Conservation (phyloP, 257 asterid genomes). For the Fraxinus pennsylvanica region DNA sequence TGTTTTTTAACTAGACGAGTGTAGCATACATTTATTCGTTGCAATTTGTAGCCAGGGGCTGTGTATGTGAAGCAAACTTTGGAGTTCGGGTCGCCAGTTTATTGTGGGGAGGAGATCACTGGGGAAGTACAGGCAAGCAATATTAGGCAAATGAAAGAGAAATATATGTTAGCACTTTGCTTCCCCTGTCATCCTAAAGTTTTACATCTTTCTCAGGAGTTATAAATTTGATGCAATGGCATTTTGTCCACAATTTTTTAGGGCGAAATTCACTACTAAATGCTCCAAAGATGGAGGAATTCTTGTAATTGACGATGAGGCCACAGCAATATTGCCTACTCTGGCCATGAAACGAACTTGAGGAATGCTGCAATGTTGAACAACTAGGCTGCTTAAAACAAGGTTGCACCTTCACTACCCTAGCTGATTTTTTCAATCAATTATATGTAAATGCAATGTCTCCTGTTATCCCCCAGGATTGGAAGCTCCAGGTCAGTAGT, state of each 20-base stretch:
- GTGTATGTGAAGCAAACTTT: constrained; percentile 70
- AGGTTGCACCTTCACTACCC: neutral
- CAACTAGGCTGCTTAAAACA: neutral
- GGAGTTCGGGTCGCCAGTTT: constrained; percentile 73
- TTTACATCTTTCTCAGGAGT: neutral
- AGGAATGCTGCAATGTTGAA: neutral
- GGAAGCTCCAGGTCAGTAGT: too few relatives aligned
- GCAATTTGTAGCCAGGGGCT: constrained; percentile 71
- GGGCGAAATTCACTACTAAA: constrained; percentile 62
- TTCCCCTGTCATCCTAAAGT: neutral
- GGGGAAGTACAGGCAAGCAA: constrained; percentile 58
- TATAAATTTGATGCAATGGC: neutral
- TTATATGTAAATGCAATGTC: neutral
- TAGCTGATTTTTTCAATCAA: neutral
- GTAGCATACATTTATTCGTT: neutral
- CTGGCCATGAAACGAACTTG: constrained; percentile 33
- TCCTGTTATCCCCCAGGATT: too few relatives aligned
- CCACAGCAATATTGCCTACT: constrained; percentile 55
- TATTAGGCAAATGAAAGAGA: constrained; percentile 48
- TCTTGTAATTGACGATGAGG: constrained; percentile 67
- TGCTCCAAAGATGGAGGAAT: constrained; percentile 50
- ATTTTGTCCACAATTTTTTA: constrained; percentile 16
- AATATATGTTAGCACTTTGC: constrained; percentile 46
- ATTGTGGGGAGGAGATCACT: constrained; percentile 60
- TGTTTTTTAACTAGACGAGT: too few relatives aligned